Base-by-base conservation (phyloP, 495 filamentous ascomycete species). In the Lophium mytilinum region DNA sequence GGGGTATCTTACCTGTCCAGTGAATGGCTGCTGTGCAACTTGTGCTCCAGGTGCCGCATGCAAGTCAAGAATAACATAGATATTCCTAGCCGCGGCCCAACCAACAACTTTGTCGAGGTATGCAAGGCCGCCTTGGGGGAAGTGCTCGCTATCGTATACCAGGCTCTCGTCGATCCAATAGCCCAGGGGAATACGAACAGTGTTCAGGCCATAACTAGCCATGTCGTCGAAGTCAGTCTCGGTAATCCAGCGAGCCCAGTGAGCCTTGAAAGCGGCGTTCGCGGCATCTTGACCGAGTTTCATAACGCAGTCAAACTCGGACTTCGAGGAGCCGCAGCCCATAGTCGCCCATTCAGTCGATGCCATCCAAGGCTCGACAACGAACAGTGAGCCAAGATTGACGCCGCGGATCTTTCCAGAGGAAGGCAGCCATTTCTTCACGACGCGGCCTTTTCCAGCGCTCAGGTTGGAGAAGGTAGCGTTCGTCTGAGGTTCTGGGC, bases 51-150 rank as follows among this genome's bases (percentile, higher is more conserved):
- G 82, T 0, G 78, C 81, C n/a, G 80, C 82, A 60, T 85, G 82
- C 14, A 84, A 68, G 56, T 83, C 83, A 53, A 85, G 75, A 46
- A 86, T 83, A 53, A 86, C 76, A 63, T 84, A 85, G 41, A 85
- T 55, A 0, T 78, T 79, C 1, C 71, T 69, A 51, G 82, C 73
- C 33, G 71, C 74, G 3, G 78, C 80, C 81, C 77, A 81, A 10
- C 72, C 73, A 46, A 78, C 81, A 0, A 85, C 51, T 14, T 71
- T 68, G 59, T 80, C 71, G 15, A 85, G 69, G 64, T 80, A 82
- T 4, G 63, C 37, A 3, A 83, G 64, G 0, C 75, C 81, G 6
- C 82, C 82, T 58, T 75, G 73, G 0, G 80, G 78, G 53, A 83
- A 85, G 58, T 79, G 71, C 63, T 85, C 82, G 42, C 66, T 76